Evolutionary conservation across 2,329 filamentous ascomycete species (phyloP).

Genomic region (Paramyrothecium roridum): DNA sequence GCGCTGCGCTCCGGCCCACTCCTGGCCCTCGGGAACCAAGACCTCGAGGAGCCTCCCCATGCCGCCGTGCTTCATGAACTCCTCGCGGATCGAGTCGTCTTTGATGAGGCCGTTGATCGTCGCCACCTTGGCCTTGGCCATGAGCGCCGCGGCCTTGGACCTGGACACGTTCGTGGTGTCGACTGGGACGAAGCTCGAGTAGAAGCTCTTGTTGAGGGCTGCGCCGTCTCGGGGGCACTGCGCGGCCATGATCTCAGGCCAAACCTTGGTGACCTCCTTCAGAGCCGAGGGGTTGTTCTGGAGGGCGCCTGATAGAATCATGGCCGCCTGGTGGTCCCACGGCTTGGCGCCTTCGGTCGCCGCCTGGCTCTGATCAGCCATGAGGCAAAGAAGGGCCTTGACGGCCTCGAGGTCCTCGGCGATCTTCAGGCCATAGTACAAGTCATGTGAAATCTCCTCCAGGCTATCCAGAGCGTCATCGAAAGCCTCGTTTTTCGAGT

Average conservation of each 20-base stretch:
- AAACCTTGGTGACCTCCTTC: slow-evolving; percentile 44
- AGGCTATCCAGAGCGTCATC: slow-evolving; percentile 53
- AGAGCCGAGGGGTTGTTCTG: slow-evolving; percentile 66
- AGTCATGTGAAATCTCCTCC: slow-evolving; percentile 64
- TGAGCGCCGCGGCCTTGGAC: slow-evolving; percentile 18
- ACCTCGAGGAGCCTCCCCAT: slow-evolving; percentile 53
- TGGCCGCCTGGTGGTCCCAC: slow-evolving; percentile 50
- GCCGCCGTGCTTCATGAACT: slow-evolving; percentile 54
- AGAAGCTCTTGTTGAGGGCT: slow-evolving; percentile 35
- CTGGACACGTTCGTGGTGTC: slow-evolving; percentile 13
- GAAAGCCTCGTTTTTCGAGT: slow-evolving; percentile 28
- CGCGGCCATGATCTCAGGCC: slow-evolving; percentile 37
- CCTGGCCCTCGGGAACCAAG: slow-evolving; percentile 41
- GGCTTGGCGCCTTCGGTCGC: slow-evolving; percentile 22
- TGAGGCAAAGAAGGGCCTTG: slow-evolving; percentile 55
- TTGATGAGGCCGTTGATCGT: slow-evolving; percentile 56
- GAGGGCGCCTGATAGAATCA: slow-evolving; percentile 54
- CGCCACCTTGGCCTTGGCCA: slow-evolving; percentile 38
- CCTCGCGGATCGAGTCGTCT: slow-evolving; percentile 44
- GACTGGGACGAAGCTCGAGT: slow-evolving; percentile 34
- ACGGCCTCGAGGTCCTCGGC: slow-evolving; percentile 52
- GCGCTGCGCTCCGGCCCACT: slow-evolving; percentile 48
- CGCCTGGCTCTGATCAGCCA: slow-evolving; percentile 29
- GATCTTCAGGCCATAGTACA: slow-evolving; percentile 66
- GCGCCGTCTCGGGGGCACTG: slow-evolving; percentile 29